A percentile compares a stretch with the other conserved stretches of the same genome.
phyloP scores from a whole-genome alignment of 306 rosid genomes.

The Quercus rubra region DNA sequence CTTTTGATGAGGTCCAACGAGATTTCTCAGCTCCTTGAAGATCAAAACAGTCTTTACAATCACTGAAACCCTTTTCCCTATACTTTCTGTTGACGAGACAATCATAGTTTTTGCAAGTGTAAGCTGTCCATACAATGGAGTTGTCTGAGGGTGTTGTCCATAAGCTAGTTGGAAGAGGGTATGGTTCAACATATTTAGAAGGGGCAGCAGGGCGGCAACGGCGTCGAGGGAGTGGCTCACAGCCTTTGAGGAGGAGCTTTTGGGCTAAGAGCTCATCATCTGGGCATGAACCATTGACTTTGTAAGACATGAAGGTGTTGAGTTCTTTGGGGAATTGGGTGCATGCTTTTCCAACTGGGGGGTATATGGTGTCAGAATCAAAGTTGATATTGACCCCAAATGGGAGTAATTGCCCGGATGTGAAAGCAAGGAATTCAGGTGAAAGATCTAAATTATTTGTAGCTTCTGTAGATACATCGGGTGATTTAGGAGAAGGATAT shows the following conservation, averaged over 20 bases:
- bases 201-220: slow-evolving; percentile 40
- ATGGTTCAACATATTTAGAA: slow-evolving; percentile 9
- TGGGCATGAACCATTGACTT: slow-evolving; percentile 47
- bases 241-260: slow-evolving; percentile 48
- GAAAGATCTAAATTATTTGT: slow-evolving; percentile 6
- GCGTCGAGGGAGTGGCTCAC: slow-evolving; percentile 50
- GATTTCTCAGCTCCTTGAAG: slow-evolving; percentile 29
- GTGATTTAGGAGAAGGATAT: neutral
- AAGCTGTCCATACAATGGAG: slow-evolving; percentile 50
- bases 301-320: slow-evolving; percentile 38
- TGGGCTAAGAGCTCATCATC: slow-evolving; percentile 48
- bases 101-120: slow-evolving; percentile 40
- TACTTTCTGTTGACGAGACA: slow-evolving; percentile 36
- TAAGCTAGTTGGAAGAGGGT: slow-evolving; percentile 28
- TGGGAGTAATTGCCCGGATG: slow-evolving; percentile 38
- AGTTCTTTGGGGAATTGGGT: slow-evolving; percentile 31
- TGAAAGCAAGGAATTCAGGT: slow-evolving; percentile 30
- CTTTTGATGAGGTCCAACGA: slow-evolving; percentile 21
- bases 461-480: neutral
- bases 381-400: slow-evolving; percentile 35
- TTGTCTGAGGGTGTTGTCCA: slow-evolving; percentile 42
- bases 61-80: slow-evolving; percentile 32
- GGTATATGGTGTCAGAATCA: slow-evolving; percentile 34
- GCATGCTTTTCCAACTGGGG: slow-evolving; percentile 37
- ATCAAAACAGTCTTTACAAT: slow-evolving; percentile 46